Evolutionary conservation across 2,329 filamentous ascomycete species (phyloP).

Genomic region (Phyllosticta citribraziliensis): DNA sequence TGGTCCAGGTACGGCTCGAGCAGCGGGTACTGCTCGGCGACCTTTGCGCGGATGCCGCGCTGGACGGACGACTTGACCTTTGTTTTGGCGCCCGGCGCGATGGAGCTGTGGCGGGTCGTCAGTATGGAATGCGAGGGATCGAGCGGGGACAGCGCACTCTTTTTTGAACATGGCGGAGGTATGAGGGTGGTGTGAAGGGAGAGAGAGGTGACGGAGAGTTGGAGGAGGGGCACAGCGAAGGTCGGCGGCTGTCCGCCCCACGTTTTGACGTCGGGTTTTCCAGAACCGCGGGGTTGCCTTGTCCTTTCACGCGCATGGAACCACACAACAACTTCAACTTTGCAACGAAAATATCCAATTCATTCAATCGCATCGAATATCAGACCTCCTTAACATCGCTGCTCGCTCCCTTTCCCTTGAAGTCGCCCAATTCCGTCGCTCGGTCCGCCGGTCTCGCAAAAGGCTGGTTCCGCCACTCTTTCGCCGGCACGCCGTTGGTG

Average conservation of each 20-base stretch:
- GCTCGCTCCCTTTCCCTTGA: neutral
- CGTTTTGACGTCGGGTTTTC: conserved; percentile 4
- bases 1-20: conserved; percentile 85
- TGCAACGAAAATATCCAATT: no score
- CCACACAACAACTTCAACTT: no score
- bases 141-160: conserved; percentile 50
- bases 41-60: conserved; percentile 70
- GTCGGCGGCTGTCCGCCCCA: conserved; percentile 7
- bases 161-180: conserved; percentile 73
- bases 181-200: conserved; percentile 4
- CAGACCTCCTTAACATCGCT: neutral
- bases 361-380: no score
- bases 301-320: neutral
- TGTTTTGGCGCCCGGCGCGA: conserved; percentile 70
- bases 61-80: conserved; percentile 97
- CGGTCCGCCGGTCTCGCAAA: neutral
- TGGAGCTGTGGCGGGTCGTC: conserved; percentile 38
- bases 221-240: conserved; percentile 4
- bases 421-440: neutral
- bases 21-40: conserved; percentile 76
- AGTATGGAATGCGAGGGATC: conserved; percentile 2
- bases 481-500: conserved; percentile 10
- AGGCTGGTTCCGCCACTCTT: neutral
- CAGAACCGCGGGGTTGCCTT: neutral
- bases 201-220: conserved; percentile 17